Evolutionary conservation across 75 land plant genomes (phyloP).

Genomic region (Pinus albicaulis): DNA sequence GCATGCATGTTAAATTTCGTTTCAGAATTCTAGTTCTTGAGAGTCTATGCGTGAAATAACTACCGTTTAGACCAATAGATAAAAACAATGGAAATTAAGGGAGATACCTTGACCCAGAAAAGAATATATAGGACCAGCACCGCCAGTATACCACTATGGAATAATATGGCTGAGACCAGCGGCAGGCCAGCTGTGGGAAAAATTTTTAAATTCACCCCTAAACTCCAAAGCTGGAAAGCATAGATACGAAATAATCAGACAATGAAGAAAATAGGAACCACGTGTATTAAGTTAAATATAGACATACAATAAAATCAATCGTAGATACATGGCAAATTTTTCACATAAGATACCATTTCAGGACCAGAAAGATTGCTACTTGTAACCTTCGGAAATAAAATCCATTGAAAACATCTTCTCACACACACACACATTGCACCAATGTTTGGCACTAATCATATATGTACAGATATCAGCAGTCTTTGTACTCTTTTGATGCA

Average conservation of each 20-base stretch:
- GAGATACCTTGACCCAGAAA: slow-evolving; percentile 93
- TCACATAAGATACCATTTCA: background rate
- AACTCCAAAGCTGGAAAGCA: slow-evolving; percentile 44
- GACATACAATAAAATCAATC: background rate
- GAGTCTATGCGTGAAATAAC: background rate
- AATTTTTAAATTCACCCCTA: slow-evolving; percentile 74
- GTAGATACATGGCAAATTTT: background rate
- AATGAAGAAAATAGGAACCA: too few species aligned
- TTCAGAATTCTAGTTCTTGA: background rate
- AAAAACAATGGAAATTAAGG: background rate
- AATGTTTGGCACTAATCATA: too few species aligned
- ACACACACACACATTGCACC: too few species aligned
- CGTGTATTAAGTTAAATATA: too few species aligned
- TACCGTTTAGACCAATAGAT: background rate
- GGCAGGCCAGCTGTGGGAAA: slow-evolving; percentile 72
- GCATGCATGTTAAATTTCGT: background rate
- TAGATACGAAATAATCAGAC: background rate
- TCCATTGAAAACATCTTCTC: too few species aligned
- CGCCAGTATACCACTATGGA: slow-evolving; percentile 76
- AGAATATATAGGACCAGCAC: slow-evolving; percentile 73
- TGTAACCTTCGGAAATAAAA: background rate
- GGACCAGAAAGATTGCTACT: background rate
- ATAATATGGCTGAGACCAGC: slow-evolving; percentile 55
- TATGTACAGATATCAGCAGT: too few species aligned
- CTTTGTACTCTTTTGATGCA: background rate